Evolutionary conservation across 2,329 filamentous ascomycete genomes (phyloP).

Genomic region (Falciphora oryzae): DNA sequence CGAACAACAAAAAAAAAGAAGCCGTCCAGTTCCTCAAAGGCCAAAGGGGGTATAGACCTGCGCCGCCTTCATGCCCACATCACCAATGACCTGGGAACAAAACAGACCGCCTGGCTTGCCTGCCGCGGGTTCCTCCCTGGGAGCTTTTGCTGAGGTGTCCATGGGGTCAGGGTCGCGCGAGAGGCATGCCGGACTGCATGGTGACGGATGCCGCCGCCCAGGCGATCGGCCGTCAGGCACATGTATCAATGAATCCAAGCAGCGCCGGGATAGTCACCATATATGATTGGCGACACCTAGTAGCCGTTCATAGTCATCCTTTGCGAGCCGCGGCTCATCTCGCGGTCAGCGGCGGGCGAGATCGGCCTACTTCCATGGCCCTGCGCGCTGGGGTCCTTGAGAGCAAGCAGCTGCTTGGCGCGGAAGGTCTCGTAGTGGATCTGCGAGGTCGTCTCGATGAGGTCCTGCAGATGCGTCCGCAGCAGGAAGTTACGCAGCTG

Average conservation of each 20-base stretch:
- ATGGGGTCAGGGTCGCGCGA: not conserved
- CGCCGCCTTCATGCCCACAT: not conserved
- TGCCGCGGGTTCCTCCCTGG: not conserved
- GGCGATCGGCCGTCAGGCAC: not conserved
- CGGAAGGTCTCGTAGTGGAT: constrained; percentile 99
- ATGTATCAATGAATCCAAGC: not conserved
- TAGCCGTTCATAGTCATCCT: constrained; percentile 99
- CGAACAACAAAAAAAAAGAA: not conserved
- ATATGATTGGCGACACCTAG: constrained; percentile 41
- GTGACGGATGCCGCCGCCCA: not conserved
- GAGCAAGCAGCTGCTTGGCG: constrained; percentile 93
- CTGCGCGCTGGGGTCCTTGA: constrained; percentile 96
- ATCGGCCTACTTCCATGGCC: constrained; percentile 83
- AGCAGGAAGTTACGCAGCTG: constrained; percentile 98
- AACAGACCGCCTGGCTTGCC: not conserved
- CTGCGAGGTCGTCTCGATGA: constrained; percentile 98
- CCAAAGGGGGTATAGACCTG: not conserved
- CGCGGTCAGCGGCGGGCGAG: constrained; percentile 87
- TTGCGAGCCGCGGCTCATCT: constrained; percentile 95
- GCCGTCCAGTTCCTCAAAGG: not conserved
- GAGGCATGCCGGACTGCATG: not conserved
- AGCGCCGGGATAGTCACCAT: constrained; percentile 8
- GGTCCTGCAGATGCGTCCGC: constrained; percentile 94
- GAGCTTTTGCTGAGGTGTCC: not conserved
- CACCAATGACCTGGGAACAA: not conserved